phyloP scores from a whole-genome alignment of 2,329 filamentous ascomycete species.

The Plenodomus biglobosus region DNA sequence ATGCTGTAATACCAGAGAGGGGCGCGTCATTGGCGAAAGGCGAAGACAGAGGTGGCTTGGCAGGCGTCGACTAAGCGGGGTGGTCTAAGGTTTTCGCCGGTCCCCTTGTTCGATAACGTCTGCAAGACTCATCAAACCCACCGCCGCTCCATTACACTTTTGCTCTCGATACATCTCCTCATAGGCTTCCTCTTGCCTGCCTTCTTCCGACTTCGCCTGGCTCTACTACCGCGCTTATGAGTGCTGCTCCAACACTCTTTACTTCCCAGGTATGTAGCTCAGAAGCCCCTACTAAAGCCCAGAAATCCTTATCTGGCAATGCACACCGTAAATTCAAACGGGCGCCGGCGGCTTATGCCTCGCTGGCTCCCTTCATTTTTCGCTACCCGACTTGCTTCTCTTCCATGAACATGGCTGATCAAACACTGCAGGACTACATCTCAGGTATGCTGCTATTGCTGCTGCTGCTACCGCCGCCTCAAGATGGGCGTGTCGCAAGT shows the following conservation, averaged over 20 bases:
- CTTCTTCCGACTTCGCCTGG: constrained; percentile 29
- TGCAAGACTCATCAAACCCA: constrained; percentile 15
- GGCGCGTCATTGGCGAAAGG: constrained; percentile 14
- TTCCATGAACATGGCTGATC: constrained; percentile 39
- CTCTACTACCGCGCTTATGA: constrained; percentile 48
- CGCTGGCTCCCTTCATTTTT: constrained; percentile 9
- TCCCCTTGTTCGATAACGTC: neutral
- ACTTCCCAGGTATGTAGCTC: constrained; percentile 55
- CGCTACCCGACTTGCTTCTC: constrained; percentile 5
- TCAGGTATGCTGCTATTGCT: constrained; percentile 59
- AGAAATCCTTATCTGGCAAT: constrained; percentile 32
- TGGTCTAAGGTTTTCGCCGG: neutral
- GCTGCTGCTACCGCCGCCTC: constrained; percentile 25
- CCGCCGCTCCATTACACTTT: constrained; percentile 5
- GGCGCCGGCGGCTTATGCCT: constrained; percentile 10
- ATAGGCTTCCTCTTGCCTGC: constrained; percentile 28
- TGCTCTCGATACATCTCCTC: constrained; percentile 14
- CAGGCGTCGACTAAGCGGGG: neutral
- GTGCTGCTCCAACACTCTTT: constrained; percentile 54
- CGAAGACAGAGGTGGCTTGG: neutral
- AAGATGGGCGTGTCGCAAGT: constrained; percentile 16
- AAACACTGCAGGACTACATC: constrained; percentile 60
- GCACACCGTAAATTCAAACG: constrained; percentile 35
- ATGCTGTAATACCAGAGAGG: constrained; percentile 4
- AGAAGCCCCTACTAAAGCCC: constrained; percentile 9